Percentiles rank a stretch among this genome's conserved stretches.
phyloP scores from a whole-genome alignment of 345 rosid genomes.

The Boechera divaricarpa region DNA sequence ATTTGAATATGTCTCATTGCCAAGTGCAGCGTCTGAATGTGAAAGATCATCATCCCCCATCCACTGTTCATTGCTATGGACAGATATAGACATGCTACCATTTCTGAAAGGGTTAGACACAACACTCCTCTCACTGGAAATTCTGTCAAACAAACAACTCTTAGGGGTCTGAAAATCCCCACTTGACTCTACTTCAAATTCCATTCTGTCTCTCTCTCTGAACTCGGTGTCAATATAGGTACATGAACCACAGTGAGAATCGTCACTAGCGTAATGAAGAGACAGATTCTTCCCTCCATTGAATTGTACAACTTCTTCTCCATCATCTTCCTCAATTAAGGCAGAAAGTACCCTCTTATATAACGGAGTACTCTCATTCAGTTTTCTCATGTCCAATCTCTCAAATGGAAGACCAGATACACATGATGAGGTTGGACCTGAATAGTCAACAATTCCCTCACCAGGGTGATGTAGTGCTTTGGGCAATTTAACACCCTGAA shows the following conservation, averaged over 20 bases:
- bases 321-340: conserved; percentile 91
- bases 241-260: conserved; percentile 96
- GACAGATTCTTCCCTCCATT: conserved; percentile 74
- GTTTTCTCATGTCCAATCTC: conserved; percentile 57
- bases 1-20: conserved; percentile 69
- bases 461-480: conserved; percentile 50
- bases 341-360: conserved; percentile 92
- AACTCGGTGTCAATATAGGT: conserved; percentile 81
- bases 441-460: conserved; percentile 49
- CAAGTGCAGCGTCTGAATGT: conserved; percentile 63
- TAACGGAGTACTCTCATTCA: conserved; percentile 70
- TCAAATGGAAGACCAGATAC: conserved; percentile 54
- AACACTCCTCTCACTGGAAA: conserved; percentile 73
- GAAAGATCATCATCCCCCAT: conserved; percentile 72
- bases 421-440: conserved; percentile 50
- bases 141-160: conserved; percentile 63
- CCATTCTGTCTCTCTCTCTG: conserved; percentile 87
- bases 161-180: conserved; percentile 71
- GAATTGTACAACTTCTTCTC: conserved; percentile 67
- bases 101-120: conserved; percentile 68
- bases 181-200: conserved; percentile 90
- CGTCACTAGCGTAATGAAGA: conserved; percentile 90
- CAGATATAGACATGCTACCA: conserved; percentile 65
- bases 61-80: conserved; percentile 77
- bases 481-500: conserved; percentile 57